Percentiles rank a stretch among this genome's conserved stretches.
Evolutionary conservation across 345 rosid species (phyloP).

Genomic region (Gossypium mustelinum): DNA sequence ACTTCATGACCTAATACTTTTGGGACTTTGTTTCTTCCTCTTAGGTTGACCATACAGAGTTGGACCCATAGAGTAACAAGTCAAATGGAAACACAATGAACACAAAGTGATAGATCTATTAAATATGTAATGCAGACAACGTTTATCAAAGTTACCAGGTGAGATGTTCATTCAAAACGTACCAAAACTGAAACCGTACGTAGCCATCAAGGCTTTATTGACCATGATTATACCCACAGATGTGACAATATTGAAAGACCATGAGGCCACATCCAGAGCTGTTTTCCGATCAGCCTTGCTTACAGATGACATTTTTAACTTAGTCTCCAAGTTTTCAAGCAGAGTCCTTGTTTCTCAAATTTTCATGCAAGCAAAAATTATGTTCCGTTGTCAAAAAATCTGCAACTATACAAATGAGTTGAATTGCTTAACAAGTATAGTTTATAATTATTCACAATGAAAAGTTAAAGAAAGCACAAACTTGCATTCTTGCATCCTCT

Average conservation of each 20-base stretch:
- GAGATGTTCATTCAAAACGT: conserved; percentile 15
- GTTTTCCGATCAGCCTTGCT: conserved; percentile 79
- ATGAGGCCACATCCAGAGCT: conserved; percentile 74
- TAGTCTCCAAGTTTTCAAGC: conserved; percentile 20
- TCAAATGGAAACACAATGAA: background rate
- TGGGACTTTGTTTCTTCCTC: background rate
- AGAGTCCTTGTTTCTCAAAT: conserved; percentile 1
- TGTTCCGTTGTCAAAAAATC: background rate
- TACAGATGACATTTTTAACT: conserved; percentile 49
- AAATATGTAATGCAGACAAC: background rate
- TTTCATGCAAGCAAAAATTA: background rate
- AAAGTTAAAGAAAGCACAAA: background rate
- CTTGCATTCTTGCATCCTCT: background rate
- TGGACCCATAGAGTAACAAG: background rate
- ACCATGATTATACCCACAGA: conserved; percentile 97
- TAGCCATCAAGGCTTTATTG: conserved; percentile 93
- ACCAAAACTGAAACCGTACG: conserved; percentile 94
- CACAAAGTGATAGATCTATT: background rate
- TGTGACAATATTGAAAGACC: conserved; percentile 96
- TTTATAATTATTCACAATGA: background rate
- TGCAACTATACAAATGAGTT: background rate
- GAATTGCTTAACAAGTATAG: background rate
- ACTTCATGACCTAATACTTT: background rate
- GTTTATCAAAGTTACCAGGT: background rate
- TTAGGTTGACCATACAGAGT: background rate